Conservation (phyloP, 2,329 filamentous ascomycete species). For the Conoideocrella luteorostrata region DNA sequence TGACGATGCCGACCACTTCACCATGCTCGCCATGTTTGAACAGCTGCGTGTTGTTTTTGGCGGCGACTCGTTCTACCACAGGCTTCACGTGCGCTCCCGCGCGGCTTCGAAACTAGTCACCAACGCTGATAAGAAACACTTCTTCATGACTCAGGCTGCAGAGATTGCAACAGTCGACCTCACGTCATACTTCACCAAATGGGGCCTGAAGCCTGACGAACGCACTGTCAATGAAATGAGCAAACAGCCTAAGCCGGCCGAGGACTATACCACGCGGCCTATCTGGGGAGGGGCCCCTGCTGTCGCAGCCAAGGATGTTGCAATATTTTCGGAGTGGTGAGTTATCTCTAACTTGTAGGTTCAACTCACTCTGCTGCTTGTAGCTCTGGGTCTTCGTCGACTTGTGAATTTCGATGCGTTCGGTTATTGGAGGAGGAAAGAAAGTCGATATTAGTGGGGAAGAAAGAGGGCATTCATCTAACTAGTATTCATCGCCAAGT, state of each 20-base stretch:
- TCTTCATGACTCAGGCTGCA: not conserved
- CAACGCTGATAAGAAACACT: not conserved
- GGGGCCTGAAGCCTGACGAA: conserved; percentile 4
- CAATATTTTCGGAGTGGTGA: too few species aligned
- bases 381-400: too few species aligned
- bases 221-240: conserved; percentile 4
- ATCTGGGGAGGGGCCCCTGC: too few species aligned
- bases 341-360: too few species aligned
- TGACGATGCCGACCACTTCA: not conserved
- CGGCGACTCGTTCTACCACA: conserved; percentile 3
- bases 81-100: conserved; percentile 1
- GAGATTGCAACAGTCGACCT: not conserved
- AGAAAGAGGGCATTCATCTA: too few species aligned
- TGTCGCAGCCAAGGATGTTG: too few species aligned
- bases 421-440: too few species aligned
- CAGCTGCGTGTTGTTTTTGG: conserved; percentile 7
- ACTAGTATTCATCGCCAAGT: too few species aligned
- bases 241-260: not conserved
- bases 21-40: conserved; percentile 6
- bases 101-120: not conserved
- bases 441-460: too few species aligned
- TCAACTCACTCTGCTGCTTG: too few species aligned
- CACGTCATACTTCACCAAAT: conserved; percentile 3
- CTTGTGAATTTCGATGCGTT: too few species aligned
- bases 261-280: not conserved